Percentiles rank a stretch among this genome's conserved stretches.
Evolutionary conservation across 2,329 filamentous ascomycete genomes (phyloP).

Genomic region (Colletotrichum aenigma): DNA sequence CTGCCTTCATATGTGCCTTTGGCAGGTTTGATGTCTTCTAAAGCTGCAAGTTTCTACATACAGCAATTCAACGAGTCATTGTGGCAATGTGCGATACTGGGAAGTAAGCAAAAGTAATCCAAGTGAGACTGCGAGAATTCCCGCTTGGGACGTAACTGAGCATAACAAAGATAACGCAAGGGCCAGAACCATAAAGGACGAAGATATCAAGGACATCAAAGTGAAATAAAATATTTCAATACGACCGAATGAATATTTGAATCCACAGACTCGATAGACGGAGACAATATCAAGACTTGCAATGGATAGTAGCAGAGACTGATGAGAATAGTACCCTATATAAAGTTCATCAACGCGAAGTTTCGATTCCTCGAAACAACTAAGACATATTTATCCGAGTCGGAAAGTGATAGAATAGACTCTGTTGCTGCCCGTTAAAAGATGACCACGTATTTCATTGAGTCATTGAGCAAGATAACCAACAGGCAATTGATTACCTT

Average conservation of each 20-base stretch:
- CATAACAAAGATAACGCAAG: neutral
- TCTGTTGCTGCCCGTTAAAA: neutral
- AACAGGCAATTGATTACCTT: neutral
- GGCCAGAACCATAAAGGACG: neutral
- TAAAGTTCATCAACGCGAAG: neutral
- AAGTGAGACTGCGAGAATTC: neutral
- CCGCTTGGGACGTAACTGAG: neutral
- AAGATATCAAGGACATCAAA: neutral
- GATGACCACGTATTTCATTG: neutral
- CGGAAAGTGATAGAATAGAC: accelerated
- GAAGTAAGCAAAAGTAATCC: neutral
- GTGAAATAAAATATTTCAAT: neutral
- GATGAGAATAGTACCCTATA: neutral
- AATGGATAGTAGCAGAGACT: neutral
- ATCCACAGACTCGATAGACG: neutral
- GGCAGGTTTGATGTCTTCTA: neutral
- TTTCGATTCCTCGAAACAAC: neutral
- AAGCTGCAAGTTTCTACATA: neutral
- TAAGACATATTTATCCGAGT: neutral
- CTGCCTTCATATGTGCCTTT: neutral
- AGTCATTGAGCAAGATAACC: neutral
- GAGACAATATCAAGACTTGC: neutral
- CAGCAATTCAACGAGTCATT: neutral
- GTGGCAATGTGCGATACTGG: neutral
- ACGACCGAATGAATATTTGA: neutral